These are phyloP conservation scores for Rehmannia glutinosa DNA, from an alignment of 257 asterid species.

Conservation along the genomic window DNA sequence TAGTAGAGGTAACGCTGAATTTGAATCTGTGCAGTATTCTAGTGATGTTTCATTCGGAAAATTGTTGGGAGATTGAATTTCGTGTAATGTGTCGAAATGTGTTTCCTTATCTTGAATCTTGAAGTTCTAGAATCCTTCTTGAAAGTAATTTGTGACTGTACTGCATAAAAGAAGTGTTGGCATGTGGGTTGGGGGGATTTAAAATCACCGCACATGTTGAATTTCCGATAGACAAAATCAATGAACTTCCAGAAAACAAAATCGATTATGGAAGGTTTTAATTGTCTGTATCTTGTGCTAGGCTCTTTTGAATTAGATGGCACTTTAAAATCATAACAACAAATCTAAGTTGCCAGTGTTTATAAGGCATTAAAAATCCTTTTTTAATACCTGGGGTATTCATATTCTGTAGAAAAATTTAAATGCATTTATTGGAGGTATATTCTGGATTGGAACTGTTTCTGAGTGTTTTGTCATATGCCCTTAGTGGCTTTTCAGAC, in stretches of 20 bases:
- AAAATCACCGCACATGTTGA: background rate
- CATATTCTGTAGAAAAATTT: background rate
- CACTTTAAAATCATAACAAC: too few species aligned
- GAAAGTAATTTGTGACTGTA: constrained; percentile 4
- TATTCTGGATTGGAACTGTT: background rate
- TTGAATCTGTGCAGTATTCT: background rate
- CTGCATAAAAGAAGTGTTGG: background rate
- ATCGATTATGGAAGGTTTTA: background rate
- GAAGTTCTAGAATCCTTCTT: background rate
- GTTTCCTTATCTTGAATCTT: background rate
- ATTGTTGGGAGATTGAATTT: background rate
- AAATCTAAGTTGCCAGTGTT: too few species aligned
- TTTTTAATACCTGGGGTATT: too few species aligned
- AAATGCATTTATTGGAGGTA: too few species aligned
- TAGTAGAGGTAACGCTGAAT: constrained; percentile 55
- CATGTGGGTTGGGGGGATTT: background rate
- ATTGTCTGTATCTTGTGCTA: background rate
- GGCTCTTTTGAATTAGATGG: too few species aligned
- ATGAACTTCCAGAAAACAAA: too few species aligned
- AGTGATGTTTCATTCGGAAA: background rate
- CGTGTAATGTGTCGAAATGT: background rate
- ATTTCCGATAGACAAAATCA: background rate
- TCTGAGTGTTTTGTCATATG: background rate
- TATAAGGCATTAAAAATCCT: too few species aligned
- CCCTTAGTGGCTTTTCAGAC: constrained; percentile 6